phyloP scores from a whole-genome alignment of 2,329 filamentous ascomycete genomes.

The Pyricularia sp. region DNA sequence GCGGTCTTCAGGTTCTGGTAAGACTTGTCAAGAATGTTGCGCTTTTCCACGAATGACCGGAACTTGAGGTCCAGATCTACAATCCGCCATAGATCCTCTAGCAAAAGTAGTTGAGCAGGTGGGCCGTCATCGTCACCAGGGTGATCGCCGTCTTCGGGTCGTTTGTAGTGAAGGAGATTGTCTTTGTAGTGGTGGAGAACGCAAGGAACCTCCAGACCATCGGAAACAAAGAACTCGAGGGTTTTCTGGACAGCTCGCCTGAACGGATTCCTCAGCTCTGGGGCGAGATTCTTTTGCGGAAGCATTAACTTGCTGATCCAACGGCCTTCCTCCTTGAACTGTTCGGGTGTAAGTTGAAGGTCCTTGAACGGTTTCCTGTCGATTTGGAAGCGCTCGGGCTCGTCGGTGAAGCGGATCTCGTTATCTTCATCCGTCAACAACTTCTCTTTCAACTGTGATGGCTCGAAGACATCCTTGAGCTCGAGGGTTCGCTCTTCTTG shows the following conservation, averaged over 20 bases:
- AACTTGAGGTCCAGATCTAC: constrained; percentile 94
- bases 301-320: constrained; percentile 91
- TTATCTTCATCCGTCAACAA: constrained; percentile 96
- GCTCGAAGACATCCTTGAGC: constrained; percentile 96
- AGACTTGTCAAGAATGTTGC: constrained; percentile 72
- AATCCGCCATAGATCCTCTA: constrained; percentile 91
- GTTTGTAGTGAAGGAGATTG: constrained; percentile 74
- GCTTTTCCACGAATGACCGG: constrained; percentile 83
- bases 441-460: constrained; percentile 86
- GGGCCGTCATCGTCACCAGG: neutral
- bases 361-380: constrained; percentile 83
- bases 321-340: constrained; percentile 78
- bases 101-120: constrained; percentile 54
- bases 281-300: constrained; percentile 70
- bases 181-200: constrained; percentile 98
- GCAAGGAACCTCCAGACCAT: constrained; percentile 92
- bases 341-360: constrained; percentile 69
- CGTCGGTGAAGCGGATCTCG: constrained; percentile 75
- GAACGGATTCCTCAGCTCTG: constrained; percentile 72
- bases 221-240: constrained; percentile 87
- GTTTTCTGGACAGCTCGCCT: constrained; percentile 84
- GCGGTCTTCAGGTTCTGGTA: constrained; percentile 62
- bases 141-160: constrained; percentile 57
- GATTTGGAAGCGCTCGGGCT: constrained; percentile 90
- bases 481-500: constrained; percentile 78